Conservation (phyloP, 306 rosid genomes). For the Castanea sativa region DNA sequence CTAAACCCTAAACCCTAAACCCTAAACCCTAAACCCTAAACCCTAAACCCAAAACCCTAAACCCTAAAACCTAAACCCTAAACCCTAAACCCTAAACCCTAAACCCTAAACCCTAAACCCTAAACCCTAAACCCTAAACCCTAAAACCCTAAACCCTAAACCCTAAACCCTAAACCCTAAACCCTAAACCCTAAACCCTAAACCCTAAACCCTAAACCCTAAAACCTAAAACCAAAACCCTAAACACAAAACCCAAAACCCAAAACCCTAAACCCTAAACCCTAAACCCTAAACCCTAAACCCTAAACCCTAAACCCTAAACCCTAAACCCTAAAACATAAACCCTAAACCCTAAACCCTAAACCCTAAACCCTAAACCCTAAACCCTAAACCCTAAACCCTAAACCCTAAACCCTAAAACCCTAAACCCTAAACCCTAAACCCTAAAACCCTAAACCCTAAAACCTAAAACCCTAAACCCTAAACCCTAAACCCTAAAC, state of each 20-base stretch:
- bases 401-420: slow-evolving; percentile 10
- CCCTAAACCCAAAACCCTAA: slow-evolving; percentile 20
- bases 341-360: slow-evolving; percentile 5
- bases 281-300: slow-evolving; percentile 12
- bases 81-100: not conserved
- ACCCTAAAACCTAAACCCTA: not conserved
- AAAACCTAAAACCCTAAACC: slow-evolving; percentile 10
- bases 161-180: slow-evolving; percentile 20
- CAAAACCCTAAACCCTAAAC: slow-evolving; percentile 23
- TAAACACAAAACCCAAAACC: slow-evolving; percentile 4
- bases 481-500: slow-evolving; percentile 17
- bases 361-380: slow-evolving; percentile 5
- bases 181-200: slow-evolving; percentile 24
- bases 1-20: slow-evolving; percentile 8
- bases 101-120: slow-evolving; percentile 10
- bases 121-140: slow-evolving; percentile 9
- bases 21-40: slow-evolving; percentile 13
- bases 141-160: slow-evolving; percentile 19
- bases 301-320: slow-evolving; percentile 1
- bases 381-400: slow-evolving; percentile 7
- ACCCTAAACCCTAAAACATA: not conserved
- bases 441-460: slow-evolving; percentile 9
- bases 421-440: slow-evolving; percentile 10
- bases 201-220: slow-evolving; percentile 24
- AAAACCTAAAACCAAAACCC: slow-evolving; percentile 8